A percentile compares a stretch with the other conserved stretches of the same genome.
Evolutionary conservation across 1,284 basidiomycete species (phyloP).

Genomic region (Ustilago trichophora): DNA sequence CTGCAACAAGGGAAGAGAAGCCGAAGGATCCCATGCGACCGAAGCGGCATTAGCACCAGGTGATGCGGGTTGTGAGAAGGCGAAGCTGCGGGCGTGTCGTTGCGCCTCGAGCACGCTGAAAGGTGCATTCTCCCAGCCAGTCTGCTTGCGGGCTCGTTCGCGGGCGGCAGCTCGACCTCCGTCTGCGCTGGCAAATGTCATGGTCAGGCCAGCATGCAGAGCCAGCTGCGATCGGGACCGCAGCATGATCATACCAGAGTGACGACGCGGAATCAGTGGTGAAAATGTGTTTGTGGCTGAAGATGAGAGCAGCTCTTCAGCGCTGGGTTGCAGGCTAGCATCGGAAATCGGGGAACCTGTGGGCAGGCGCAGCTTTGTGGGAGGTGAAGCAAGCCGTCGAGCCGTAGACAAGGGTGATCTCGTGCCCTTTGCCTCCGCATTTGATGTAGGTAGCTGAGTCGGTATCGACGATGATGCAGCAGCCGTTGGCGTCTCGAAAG

Average conservation of each 20-base stretch:
- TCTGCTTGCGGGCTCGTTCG: constrained; percentile 46
- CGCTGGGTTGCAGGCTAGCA: constrained; percentile 22
- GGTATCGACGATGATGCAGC: not conserved
- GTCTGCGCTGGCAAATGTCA: constrained; percentile 41
- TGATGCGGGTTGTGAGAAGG: constrained; percentile 42
- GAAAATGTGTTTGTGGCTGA: constrained; percentile 8
- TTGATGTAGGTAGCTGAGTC: not conserved
- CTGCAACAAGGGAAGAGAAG: constrained; percentile 10
- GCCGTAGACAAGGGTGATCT: not conserved
- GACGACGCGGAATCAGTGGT: constrained; percentile 43
- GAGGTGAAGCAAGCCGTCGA: not conserved
- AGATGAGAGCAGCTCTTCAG: constrained; percentile 33
- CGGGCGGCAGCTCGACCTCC: constrained; percentile 57
- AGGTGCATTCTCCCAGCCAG: constrained; percentile 50
- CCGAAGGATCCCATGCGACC: constrained; percentile 23
- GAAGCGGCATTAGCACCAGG: constrained; percentile 18
- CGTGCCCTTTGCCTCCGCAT: not conserved
- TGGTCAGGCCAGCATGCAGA: constrained; percentile 39
- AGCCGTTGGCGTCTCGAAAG: not conserved
- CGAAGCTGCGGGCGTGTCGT: constrained; percentile 23
- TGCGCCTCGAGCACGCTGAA: constrained; percentile 56
- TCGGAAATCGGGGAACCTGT: constrained; percentile 2
- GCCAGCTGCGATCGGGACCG: constrained; percentile 54
- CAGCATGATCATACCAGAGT: constrained; percentile 55
- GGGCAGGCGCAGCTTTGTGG: not conserved